A percentile compares a stretch with the other conserved stretches of the same genome.
Evolutionary conservation across 805 yeast species (phyloP).

Genomic region (Hanseniaspora osmophila): DNA sequence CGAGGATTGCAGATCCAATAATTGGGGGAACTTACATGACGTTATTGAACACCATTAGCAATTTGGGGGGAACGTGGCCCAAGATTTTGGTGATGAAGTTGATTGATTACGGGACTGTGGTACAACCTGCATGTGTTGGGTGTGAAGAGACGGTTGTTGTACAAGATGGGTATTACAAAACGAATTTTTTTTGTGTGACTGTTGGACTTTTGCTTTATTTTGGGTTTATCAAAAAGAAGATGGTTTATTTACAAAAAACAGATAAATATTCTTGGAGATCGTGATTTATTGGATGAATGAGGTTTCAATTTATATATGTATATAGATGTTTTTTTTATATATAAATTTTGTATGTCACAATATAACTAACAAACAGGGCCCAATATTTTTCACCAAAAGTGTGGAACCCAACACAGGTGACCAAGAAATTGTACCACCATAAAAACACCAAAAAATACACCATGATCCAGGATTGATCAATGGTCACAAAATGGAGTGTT

Average conservation of each 20-base stretch:
- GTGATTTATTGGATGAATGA: no score
- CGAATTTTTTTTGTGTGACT: conserved; percentile 57
- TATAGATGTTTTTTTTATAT: no score
- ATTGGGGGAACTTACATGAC: conserved; percentile 99
- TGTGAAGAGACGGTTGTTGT: conserved; percentile 9
- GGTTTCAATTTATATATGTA: no score
- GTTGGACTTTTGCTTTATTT: conserved; percentile 54
- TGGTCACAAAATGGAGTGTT: not conserved
- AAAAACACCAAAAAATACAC: conserved; percentile 22
- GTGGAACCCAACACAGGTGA: conserved; percentile 80
- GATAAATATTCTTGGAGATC: conserved; percentile 67
- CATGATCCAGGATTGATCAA: not conserved
- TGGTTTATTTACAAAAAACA: conserved; percentile 50
- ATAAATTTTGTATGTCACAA: conserved; percentile 15
- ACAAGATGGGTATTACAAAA: conserved; percentile 74
- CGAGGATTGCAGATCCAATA: conserved; percentile 85
- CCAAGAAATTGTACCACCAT: conserved; percentile 80
- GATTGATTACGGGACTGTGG: conserved; percentile 65
- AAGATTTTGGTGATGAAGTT: conserved; percentile 60
- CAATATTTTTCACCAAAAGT: conserved; percentile 58
- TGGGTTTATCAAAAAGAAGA: conserved; percentile 50
- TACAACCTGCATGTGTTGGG: conserved; percentile 17
- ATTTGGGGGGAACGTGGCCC: conserved; percentile 98
- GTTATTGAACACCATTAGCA: conserved; percentile 77
- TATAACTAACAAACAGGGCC: conserved; percentile 52